A percentile compares a stretch with the other conserved stretches of the same genome.
phyloP scores from a whole-genome alignment of 2,329 filamentous ascomycete species.

The Colletotrichum sp. region DNA sequence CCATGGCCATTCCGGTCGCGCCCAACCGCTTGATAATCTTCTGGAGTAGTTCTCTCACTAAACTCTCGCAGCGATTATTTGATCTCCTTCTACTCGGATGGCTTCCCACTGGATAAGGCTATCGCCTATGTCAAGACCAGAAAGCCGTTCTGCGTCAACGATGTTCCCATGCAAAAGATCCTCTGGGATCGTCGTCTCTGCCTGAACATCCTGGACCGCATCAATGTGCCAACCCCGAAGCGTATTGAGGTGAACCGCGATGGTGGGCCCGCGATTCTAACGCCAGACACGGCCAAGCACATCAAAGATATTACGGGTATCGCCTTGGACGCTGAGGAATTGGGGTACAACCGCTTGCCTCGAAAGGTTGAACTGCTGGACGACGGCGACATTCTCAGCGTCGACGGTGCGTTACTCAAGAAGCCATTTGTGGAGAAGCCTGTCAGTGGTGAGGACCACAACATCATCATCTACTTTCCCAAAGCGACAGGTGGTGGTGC shows the following conservation, averaged over 20 bases:
- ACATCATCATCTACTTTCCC: constrained; percentile 97
- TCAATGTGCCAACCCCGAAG: constrained; percentile 87
- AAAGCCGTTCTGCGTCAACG: constrained; percentile 97
- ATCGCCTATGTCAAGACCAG: constrained; percentile 93
- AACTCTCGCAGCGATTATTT: constrained; percentile 73
- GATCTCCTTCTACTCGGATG: constrained; percentile 98
- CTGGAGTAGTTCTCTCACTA: not conserved
- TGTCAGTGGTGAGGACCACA: constrained; percentile 97
- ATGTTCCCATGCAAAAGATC: constrained; percentile 95
- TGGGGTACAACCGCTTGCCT: constrained; percentile 59
- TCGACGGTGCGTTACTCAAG: constrained; percentile 80
- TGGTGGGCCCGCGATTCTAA: constrained; percentile 82
- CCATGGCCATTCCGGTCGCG: not conserved
- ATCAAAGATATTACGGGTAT: constrained; percentile 84
- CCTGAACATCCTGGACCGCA: constrained; percentile 83
- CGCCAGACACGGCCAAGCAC: constrained; percentile 79
- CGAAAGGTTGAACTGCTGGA: constrained; percentile 85
- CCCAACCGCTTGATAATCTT: not conserved
- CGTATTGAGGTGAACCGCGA: constrained; percentile 92
- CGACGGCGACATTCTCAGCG: constrained; percentile 84
- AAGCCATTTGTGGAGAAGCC: constrained; percentile 99
- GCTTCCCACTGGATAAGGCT: constrained; percentile 95
- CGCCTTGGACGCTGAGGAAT: constrained; percentile 67
- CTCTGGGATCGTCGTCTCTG: constrained; percentile 95
- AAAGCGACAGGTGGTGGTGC: constrained; percentile 87